These are phyloP conservation scores for Microstegium vimineum DNA, from an alignment of 176 grass and related monocot species.

Conservation along the genomic window DNA sequence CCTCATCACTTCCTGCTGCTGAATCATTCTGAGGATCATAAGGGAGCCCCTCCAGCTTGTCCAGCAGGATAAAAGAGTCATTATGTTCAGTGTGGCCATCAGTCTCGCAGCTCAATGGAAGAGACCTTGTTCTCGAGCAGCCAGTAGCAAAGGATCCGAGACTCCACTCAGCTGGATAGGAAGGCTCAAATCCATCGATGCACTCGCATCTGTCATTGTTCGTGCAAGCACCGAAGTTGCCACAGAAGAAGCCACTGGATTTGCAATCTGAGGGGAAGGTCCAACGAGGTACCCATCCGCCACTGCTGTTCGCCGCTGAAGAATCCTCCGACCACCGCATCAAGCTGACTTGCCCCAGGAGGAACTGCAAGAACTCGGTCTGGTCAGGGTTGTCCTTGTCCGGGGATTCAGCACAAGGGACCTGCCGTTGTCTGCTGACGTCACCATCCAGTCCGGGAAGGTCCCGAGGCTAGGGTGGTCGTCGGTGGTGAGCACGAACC, in stretches of 20 bases:
- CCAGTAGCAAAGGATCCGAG: constrained; percentile 25
- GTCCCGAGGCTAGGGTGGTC: neutral
- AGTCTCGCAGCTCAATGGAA: constrained; percentile 30
- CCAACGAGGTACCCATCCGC: too few species aligned
- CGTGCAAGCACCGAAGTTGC: too few species aligned
- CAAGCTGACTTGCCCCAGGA: too few species aligned
- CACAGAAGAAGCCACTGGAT: too few species aligned
- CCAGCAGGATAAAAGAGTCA: too few species aligned
- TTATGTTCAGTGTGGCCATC: neutral
- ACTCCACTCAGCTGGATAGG: constrained; percentile 14
- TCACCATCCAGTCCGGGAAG: constrained; percentile 53
- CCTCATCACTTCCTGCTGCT: too few species aligned
- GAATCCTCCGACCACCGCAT: too few species aligned
- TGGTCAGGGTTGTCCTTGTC: neutral
- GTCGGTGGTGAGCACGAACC: constrained; percentile 42
- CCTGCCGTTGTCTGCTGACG: constrained; percentile 1
- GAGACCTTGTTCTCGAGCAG: constrained; percentile 39
- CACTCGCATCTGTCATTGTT: too few species aligned
- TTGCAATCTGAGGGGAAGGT: too few species aligned
- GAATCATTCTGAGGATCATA: too few species aligned
- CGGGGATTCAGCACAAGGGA: constrained; percentile 11
- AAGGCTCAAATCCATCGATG: constrained; percentile 8
- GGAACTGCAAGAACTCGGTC: neutral
- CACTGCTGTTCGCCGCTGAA: too few species aligned
- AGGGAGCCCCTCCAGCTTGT: too few species aligned